Conservation (phyloP, 1,139 yeast genomes). For the Hemisphaericaspora xylanilytica region DNA sequence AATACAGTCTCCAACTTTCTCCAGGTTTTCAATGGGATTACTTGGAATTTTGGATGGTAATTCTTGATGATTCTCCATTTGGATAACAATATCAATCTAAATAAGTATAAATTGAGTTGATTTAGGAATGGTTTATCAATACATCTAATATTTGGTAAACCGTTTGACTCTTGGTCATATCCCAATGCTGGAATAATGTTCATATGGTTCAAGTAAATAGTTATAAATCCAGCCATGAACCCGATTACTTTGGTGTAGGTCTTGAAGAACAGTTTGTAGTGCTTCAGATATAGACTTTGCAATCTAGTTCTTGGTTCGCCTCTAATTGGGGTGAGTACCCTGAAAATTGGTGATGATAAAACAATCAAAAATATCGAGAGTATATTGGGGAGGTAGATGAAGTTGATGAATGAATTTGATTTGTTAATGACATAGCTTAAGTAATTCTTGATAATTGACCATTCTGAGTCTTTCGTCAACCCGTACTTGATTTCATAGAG, state of each 20-base stretch:
- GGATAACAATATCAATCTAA: conserved; percentile 35
- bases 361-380: conserved; percentile 35
- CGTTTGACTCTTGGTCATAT: conserved; percentile 17
- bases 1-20: conserved; percentile 32
- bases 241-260: conserved; percentile 38
- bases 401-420: conserved; percentile 35
- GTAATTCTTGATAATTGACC: conserved; percentile 19
- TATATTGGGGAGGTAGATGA: conserved; percentile 38
- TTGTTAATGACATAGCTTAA: conserved; percentile 22
- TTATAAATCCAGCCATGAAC: conserved; percentile 30
- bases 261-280: conserved; percentile 32
- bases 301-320: conserved; percentile 1
- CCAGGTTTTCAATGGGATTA: conserved; percentile 30
- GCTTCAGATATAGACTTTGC: conserved; percentile 14
- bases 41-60: conserved; percentile 34
- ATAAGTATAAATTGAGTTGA: conserved; percentile 33
- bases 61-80: conserved; percentile 46
- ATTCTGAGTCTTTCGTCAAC: conserved; percentile 12
- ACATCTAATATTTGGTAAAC: conserved; percentile 21
- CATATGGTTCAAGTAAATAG: conserved; percentile 28
- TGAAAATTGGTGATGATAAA: conserved; percentile 33
- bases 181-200: conserved; percentile 27
- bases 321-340: conserved; percentile 16
- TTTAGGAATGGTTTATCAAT: conserved; percentile 30
- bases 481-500: conserved; percentile 28